Evolutionary conservation across 495 filamentous ascomycete species (phyloP).

Genomic region (Penicillium salamii): DNA sequence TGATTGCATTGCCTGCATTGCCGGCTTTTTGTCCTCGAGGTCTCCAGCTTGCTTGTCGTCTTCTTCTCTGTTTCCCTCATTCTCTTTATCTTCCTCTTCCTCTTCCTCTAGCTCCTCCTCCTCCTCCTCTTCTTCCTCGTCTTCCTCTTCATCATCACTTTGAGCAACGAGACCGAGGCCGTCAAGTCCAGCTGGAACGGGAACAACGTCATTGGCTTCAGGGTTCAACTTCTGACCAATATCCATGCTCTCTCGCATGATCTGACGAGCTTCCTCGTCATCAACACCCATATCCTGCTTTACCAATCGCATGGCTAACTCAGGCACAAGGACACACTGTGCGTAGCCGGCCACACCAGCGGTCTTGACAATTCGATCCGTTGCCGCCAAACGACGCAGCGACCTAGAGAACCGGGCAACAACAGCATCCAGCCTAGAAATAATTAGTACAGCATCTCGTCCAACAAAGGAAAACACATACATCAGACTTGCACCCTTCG

Average conservation of each 20-base stretch:
- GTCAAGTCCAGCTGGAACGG: conserved; percentile 28
- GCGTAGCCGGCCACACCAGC: conserved; percentile 73
- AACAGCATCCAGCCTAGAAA: conserved; percentile 57
- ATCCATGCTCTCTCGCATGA: conserved; percentile 71
- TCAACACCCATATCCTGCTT: conserved; percentile 79
- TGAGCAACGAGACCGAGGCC: not conserved
- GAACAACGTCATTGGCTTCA: conserved; percentile 57
- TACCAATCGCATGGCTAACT: conserved; percentile 72
- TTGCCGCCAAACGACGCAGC: conserved; percentile 59
- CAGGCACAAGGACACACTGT: conserved; percentile 83
- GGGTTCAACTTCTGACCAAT: conserved; percentile 76
- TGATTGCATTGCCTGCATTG: too few relatives aligned
- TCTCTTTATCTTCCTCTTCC: too few relatives aligned
- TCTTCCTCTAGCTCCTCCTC: not conserved
- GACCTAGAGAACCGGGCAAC: conserved; percentile 57
- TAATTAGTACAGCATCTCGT: not conserved
- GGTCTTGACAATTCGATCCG: conserved; percentile 66
- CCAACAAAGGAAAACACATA: conserved; percentile 19
- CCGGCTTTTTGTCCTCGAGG: too few relatives aligned
- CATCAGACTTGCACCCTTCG: conserved; percentile 67
- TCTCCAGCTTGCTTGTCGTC: too few relatives aligned
- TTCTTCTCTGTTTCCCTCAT: too few relatives aligned
- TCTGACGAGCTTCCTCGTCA: conserved; percentile 60
- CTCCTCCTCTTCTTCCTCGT: not conserved
- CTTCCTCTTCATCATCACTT: not conserved